Evolutionary conservation across 2,329 filamentous ascomycete species (phyloP), one percentile per base, ranked within the genome.

Genomic region (Phyllosticta citribraziliensis): DNA sequence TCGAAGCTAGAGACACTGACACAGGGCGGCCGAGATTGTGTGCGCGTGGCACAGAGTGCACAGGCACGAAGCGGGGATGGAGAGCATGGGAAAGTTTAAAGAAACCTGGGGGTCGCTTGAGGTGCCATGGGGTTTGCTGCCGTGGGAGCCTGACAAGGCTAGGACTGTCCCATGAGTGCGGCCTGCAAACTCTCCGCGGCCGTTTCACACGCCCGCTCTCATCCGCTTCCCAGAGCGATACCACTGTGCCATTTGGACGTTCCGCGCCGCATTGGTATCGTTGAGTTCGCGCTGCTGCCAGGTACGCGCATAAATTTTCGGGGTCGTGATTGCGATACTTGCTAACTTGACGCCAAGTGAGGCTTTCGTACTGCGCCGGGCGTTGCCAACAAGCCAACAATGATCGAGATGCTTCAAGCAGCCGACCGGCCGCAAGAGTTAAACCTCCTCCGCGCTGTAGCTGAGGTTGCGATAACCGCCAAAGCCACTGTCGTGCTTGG

Each of bases 171-270:
- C 40, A 47, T 47, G 40, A 47, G 40, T 47, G 40, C 17, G 14
- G 40, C 17, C 40, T 47, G 40, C 40, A 47, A 47, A 47, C 40
- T 47, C 40, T 47, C 40, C 17, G 40, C 40, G 40, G 57, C 57
- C 57, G 57, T 60, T 60, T 60, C 57, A 60, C 52, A 20, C 57
- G 35, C 52, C 57, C 57, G 57, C 57, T 60, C 55, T 60, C 52
- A 60, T 55, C 57, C 57, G 50, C 14, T n/a, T 47, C 12, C 40
- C n/a, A 6, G 40, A n/a, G 40, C 40, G 40, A 47, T 47, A 47
- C 17, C 40, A 47, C 40, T 47, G 40, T 47, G 40, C 40, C n/a
- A n/a, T 47, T 47, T 19, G 14, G 6, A n/a, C 40, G 17, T 47
- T 47, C 40, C 17, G 40, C 40, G 40, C 4, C n/a, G 40, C 40